Conservation (phyloP, 169 alveolate species). For the Cryptosporidium parvum region DNA sequence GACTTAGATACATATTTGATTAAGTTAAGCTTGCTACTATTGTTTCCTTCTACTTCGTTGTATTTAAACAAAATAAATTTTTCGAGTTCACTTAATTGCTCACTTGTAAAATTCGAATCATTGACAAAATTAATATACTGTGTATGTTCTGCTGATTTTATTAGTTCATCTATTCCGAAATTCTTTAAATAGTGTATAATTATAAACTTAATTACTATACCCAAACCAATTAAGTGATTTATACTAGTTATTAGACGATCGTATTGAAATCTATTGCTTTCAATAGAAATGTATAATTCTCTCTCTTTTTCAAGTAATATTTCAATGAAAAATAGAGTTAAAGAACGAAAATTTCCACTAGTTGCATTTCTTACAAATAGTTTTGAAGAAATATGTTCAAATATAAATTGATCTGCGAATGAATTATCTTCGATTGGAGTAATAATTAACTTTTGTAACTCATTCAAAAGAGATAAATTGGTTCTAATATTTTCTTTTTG, state of each 20-base stretch:
- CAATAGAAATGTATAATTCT: constrained; percentile 15
- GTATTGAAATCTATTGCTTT: background rate
- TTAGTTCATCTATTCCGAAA: constrained; percentile 22
- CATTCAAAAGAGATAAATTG: constrained; percentile 3
- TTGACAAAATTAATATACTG: constrained; percentile 6
- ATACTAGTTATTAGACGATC: background rate
- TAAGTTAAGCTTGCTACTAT: background rate
- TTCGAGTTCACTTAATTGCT: background rate
- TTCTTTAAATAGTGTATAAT: constrained; percentile 23
- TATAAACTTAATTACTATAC: constrained; percentile 17
- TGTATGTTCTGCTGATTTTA: constrained; percentile 37
- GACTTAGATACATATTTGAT: background rate
- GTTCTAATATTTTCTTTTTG: background rate
- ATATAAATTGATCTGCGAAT: background rate
- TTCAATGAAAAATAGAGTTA: constrained; percentile 11
- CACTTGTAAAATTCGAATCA: background rate
- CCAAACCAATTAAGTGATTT: constrained; percentile 18
- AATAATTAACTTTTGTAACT: background rate
- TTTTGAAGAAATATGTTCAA: constrained; percentile 14
- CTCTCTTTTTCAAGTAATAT: constrained; percentile 7
- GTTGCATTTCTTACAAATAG: constrained; percentile 19
- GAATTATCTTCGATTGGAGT: constrained; percentile 13
- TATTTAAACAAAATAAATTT: background rate
- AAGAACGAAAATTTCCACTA: constrained; percentile 27
- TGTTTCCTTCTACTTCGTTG: background rate